Base-by-base conservation (phyloP, 2,329 filamentous ascomycete genomes). In the Lasiodiplodia sp. region DNA sequence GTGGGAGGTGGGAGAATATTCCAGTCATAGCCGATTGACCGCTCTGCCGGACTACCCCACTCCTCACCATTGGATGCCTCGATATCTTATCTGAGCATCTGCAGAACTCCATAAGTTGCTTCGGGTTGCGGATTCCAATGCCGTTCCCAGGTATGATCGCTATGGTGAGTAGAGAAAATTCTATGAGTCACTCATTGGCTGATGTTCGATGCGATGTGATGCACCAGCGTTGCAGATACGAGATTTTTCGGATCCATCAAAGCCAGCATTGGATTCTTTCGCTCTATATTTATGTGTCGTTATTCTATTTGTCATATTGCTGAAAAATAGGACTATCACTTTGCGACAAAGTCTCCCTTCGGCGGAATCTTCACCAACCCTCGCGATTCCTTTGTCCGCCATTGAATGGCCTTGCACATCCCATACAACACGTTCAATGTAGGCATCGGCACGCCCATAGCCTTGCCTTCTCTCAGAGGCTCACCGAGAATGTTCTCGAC, bases 401-500 rank as follows among this genome's bases (percentile, higher is more conserved):
- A 81, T 74, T 88, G 86, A 37, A 87, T 75, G 0, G 80, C 82
- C 72, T 81, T 82, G 11, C 84, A 77, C 37, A 87, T 72, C 2
- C 79, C 78, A 72, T 87, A 87, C 1, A 88, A 71, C 7, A 82
- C 79, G 67, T 78, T 76, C 38, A 88, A 74, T 18, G 82, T 85
- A 0, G 86, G 86, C 77, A 84, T 84, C 1, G 77, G 69, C 2
- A 88, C 85, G 1, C 85, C 85, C 0, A 79, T 75, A 38, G 73
- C 74, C 70, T 82, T 81, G 0, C 82, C 87, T 71, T 86, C 86
- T 2, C 84, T 77, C 56, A 88, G 69, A n/a, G 86, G 85, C 77
- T 88, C 87, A 1, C 86, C 86, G 3, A 88, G 75, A 44, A 88
- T 81, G 70, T 84, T 87, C 73, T 88, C 86, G 58, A 83, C 82